Base-by-base conservation (phyloP, 768 basidiomycete genomes). In the Boletus vinaceobasis region DNA sequence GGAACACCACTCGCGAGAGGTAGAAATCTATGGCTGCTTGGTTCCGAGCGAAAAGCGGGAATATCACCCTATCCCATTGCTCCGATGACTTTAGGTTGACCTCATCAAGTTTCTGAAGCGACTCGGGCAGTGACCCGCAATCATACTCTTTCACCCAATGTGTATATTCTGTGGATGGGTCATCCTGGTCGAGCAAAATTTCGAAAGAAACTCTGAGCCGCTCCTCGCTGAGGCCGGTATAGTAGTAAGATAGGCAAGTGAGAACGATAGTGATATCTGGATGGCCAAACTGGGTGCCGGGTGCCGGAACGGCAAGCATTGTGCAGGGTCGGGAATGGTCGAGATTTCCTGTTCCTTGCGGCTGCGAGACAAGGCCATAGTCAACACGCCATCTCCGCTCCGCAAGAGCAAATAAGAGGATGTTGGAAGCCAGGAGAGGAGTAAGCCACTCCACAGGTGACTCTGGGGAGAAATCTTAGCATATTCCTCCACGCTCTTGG, bases 291-390 rank as follows among this genome's bases (percentile, higher is more conserved):
- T 74, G 67, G 1, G 72, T 66, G 35, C 61, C 55, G 7, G 57
- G 29, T 15, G 78, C 67, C 0, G 81, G 81, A 0, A 82, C 79
- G 1, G 80, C 79, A 1, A 82, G 71, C 57, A 77, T 64, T n/a
- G n/a, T n/a, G n/a, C n/a, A n/a, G n/a, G n/a, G n/a, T n/a, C n/a
- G n/a, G n/a, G n/a, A n/a, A n/a, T n/a, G n/a, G n/a, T n/a, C n/a
- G n/a, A n/a, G n/a, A n/a, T n/a, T n/a, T n/a, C n/a, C n/a, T n/a
- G n/a, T n/a, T n/a, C n/a, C n/a, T n/a, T n/a, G n/a, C n/a, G n/a
- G n/a, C n/a, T n/a, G n/a, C n/a, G n/a, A n/a, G 11, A 0, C 21
- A 21, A 40, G 39, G 19, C 39, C 39, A 40, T 40, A 40, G 21
- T 42, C 14, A 4, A 42, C 23, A 42, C 23, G 55, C 70, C 71